Evolutionary conservation across 2,329 filamentous ascomycete species (phyloP), one percentile per base, ranked within the genome.

Genomic region (Cladosporium cucumerinum): DNA sequence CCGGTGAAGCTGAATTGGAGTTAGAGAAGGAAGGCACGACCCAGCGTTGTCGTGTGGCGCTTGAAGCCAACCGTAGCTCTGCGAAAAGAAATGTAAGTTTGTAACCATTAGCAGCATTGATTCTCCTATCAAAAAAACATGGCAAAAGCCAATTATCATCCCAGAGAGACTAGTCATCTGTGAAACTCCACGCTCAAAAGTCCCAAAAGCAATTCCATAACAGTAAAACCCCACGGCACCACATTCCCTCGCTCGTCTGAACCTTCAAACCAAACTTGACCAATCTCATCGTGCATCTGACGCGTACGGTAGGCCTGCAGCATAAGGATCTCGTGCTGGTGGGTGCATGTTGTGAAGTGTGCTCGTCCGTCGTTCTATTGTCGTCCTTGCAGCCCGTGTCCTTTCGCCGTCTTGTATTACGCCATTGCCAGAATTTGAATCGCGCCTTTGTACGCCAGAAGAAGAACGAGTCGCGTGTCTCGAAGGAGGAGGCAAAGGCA

Each of bases 291-390:
- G 8, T 46, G n/a, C 4, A 46, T 46, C n/a, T 52, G 54, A 36
- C 61, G 61, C 32, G 52, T 57, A 51, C 21, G 66, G 62, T 57
- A 61, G 48, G 57, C 54, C 66, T 63, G 67, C 48, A 23, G 62
- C 46, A 25, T 57, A 52, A 57, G 66, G 65, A 59, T 21, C 52
- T 49, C 64, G 65, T 8, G 51, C 23, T 18, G 61, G 43, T 43
- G 32, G 64, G 23, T 39, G 43, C 30, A 39, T 14, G 12, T 21
- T 18, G 63, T 67, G 28, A 62, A 34, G n/a, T 66, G 61, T 11
- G 68, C 54, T 48, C 61, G 60, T n/a, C 51, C 55, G 58, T 46
- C 39, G 39, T 46, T 46, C 39, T n/a, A n/a, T 46, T 23, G 39
- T 11, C 39, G n/a, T 46, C 5, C n/a, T 46, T 21, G 39, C 39